A percentile compares a stretch with the other conserved stretches of the same genome.
phyloP scores from a whole-genome alignment of 495 filamentous ascomycete genomes.

The Chaetomium cochliodes region DNA sequence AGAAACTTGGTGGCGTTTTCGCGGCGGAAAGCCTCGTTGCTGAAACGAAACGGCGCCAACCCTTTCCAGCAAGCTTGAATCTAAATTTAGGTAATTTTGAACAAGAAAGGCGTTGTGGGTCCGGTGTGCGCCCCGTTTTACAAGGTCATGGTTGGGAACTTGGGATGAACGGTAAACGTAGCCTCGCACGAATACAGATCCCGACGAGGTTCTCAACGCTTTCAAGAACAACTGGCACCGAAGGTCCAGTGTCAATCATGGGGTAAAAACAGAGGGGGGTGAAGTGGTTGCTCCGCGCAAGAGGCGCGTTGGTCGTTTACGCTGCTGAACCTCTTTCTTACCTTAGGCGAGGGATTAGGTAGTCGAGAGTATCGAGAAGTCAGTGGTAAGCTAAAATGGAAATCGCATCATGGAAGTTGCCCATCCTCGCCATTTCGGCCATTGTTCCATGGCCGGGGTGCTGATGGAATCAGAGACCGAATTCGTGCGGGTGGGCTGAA shows the following conservation, averaged over 20 bases:
- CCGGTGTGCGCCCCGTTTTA: background rate
- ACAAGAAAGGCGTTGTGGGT: background rate
- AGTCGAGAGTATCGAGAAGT: background rate
- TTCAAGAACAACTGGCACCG: background rate
- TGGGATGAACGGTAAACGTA: background rate
- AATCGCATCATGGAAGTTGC: background rate
- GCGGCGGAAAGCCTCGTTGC: background rate
- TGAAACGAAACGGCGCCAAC: background rate
- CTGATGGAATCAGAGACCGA: background rate
- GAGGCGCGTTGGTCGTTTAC: background rate
- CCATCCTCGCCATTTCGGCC: background rate
- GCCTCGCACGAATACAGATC: background rate
- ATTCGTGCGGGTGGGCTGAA: background rate
- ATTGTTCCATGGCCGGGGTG: background rate
- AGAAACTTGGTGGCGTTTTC: background rate
- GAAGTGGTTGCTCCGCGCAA: background rate
- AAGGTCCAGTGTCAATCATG: background rate
- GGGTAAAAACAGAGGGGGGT: no score
- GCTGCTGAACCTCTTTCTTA: background rate
- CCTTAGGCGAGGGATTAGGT: background rate
- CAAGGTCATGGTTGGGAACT: background rate
- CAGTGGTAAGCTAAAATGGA: background rate
- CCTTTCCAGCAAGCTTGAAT: background rate
- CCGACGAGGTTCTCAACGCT: background rate
- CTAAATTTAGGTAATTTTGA: constrained; percentile 11